A percentile compares a stretch with the other conserved stretches of the same genome.
Evolutionary conservation across 148 eudicot species (phyloP).

Genomic region (Beta vulgaris): DNA sequence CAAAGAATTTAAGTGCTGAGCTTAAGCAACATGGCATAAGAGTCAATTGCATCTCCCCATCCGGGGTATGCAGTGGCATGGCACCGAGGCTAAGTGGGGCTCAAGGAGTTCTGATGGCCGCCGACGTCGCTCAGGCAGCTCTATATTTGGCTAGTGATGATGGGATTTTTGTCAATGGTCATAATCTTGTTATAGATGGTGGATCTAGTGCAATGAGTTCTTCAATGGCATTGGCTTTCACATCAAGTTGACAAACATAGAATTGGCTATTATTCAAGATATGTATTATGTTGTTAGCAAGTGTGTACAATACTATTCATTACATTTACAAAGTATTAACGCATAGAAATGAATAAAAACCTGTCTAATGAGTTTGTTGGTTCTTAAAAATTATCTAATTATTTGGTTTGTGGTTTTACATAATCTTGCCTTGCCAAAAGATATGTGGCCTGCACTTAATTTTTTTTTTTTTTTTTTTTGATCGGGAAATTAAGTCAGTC

Average conservation of each 20-base stretch:
- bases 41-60: conserved; percentile 58
- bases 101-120: conserved; percentile 25
- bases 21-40: conserved; percentile 45
- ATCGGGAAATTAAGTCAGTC: too few relatives aligned
- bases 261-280: too few relatives aligned
- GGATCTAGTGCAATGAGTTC: conserved; percentile 46
- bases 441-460: too few relatives aligned
- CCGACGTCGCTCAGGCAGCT: conserved; percentile 48
- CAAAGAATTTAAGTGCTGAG: conserved; percentile 41
- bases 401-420: too few relatives aligned
- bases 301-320: too few relatives aligned
- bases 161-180: conserved; percentile 42
- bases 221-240: conserved; percentile 25
- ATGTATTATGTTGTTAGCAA: too few relatives aligned
- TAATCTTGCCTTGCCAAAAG: too few relatives aligned
- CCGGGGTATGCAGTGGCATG: conserved; percentile 35
- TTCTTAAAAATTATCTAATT: too few relatives aligned
- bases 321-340: too few relatives aligned
- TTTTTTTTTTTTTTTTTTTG: too few relatives aligned
- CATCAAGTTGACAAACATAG: conserved; percentile 2
- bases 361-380: too few relatives aligned
- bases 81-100: conserved; percentile 20
- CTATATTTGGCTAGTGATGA: conserved; percentile 53
- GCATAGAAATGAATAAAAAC: too few relatives aligned
- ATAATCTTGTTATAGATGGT: conserved; percentile 56